Conservation (phyloP, 495 filamentous ascomycete genomes). For the Beverwykella pulmonaria region DNA sequence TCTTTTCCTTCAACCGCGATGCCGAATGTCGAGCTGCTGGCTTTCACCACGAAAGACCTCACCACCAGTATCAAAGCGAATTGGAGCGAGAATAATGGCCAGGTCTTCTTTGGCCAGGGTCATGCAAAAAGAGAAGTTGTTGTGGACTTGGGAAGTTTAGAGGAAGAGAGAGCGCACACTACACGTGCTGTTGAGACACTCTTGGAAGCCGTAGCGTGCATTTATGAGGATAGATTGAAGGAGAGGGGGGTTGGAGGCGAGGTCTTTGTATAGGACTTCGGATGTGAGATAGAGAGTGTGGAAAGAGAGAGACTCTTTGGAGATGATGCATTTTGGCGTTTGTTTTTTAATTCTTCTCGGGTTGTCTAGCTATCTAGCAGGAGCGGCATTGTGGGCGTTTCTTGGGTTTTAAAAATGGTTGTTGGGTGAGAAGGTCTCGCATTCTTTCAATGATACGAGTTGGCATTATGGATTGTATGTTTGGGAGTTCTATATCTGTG, state of each 20-base stretch:
- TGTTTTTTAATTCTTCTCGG: background rate
- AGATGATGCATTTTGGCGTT: too few species aligned
- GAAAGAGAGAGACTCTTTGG: too few species aligned
- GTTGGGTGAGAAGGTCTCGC: background rate
- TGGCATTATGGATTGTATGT: background rate
- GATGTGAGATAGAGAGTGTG: too few species aligned
- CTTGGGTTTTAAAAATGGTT: background rate
- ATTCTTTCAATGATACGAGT: constrained; percentile 2
- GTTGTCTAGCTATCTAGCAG: background rate
- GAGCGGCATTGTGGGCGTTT: constrained; percentile 21
- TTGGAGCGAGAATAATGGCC: constrained; percentile 45
- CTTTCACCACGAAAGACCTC: constrained; percentile 43
- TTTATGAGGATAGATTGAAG: background rate
- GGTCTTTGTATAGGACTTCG: constrained; percentile 4
- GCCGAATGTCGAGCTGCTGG: constrained; percentile 27
- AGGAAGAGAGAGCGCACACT: constrained; percentile 42
- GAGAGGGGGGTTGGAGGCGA: constrained; percentile 4
- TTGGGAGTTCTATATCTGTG: too few species aligned
- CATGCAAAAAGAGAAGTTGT: constrained; percentile 44
- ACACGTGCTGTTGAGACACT: constrained; percentile 21
- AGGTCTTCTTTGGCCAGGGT: constrained; percentile 46
- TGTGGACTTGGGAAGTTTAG: constrained; percentile 40
- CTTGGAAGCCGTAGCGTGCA: background rate
- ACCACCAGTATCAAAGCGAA: constrained; percentile 37
- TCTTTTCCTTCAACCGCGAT: background rate